Evolutionary conservation across 202 grass and related monocot genomes (phyloP), one percentile per base, ranked within the genome.

Genomic region (Hordeum pubiflorum): DNA sequence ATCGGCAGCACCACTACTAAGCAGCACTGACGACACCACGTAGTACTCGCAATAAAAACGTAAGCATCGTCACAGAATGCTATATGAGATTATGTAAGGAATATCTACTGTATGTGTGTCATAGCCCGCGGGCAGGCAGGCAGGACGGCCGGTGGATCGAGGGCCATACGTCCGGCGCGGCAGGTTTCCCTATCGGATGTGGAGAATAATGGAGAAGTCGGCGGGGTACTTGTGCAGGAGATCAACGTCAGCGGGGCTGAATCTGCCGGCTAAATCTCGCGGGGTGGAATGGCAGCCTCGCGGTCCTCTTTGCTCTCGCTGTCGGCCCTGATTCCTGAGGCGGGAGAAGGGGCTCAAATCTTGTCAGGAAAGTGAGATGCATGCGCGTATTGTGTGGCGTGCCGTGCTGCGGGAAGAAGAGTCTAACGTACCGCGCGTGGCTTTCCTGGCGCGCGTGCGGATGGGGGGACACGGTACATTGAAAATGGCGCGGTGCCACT

Each of bases 361-460:
- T 70, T 48, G 17, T 15, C 23, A 72, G 7, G 41, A 72, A 72
- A 70, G 23, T 39, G 67, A 70, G 2, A 70, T 70, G 36, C 46
- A 50, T 40, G 17, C 62, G 0, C 46, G 0, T 29, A 29, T 29
- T 29, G 41, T 72, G 69, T 72, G 69, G 41, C 41, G 5, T 10
- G 79, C 31, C 52, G 36, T 76, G 69, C 13, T 26, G 50, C 2
- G 13, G 41, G 69, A 31, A 31, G 69, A 72, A 48, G 69, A 17
- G 41, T 72, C 69, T 41, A 72, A 31, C 12, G 22, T 15, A 4
- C 40, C 23, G 68, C 40, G 24, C 66, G 70, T 72, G 58, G 58
- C 78, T 78, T 73, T 85, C 78, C 22, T 3, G 37, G 57, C 15
- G 72, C 38, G 82, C 64, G 87, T 85, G 78, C 29, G 78, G 78